Evolutionary conservation across 441 rosid genomes (phyloP).

Genomic region (Jatropha multifida): DNA sequence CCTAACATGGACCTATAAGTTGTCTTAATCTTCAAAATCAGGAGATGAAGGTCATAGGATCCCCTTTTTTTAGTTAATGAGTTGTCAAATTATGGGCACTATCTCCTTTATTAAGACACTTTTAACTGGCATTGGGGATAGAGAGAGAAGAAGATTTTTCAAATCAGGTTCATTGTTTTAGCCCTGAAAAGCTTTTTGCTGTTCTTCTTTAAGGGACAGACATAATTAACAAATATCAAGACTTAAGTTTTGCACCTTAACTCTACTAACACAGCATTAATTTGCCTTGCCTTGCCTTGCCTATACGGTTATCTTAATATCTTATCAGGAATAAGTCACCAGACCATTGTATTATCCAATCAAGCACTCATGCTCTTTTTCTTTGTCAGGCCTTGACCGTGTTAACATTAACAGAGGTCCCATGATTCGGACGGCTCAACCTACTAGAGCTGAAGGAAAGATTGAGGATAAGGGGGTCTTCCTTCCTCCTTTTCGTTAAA

Average conservation of each 20-base stretch:
- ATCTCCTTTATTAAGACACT: conserved; percentile 25
- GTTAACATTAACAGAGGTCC: conserved; percentile 12
- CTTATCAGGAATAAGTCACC: conserved; percentile 3
- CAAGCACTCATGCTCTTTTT: background rate
- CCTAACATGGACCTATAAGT: background rate
- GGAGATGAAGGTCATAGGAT: conserved; percentile 26
- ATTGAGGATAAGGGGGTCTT: background rate
- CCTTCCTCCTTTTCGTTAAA: too few species aligned
- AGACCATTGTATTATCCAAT: background rate
- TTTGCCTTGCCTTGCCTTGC: background rate
- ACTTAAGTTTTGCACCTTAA: background rate
- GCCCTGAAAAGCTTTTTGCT: conserved; percentile 17
- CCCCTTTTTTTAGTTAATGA: conserved; percentile 28
- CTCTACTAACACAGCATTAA: conserved; percentile 8
- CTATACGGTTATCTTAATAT: background rate
- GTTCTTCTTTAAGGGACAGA: conserved; percentile 18
- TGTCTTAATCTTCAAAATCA: conserved; percentile 12
- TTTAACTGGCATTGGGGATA: conserved; percentile 20
- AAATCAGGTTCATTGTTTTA: conserved; percentile 9
- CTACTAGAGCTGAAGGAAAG: background rate
- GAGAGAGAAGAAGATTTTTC: conserved; percentile 21
- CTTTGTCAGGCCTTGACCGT: background rate
- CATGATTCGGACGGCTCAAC: conserved; percentile 17
- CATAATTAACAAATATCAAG: conserved; percentile 16
- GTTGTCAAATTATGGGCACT: conserved; percentile 35